Base-by-base conservation (phyloP, 108 stramenopile genomes). In the Aureococcus anophagefferens region DNA sequence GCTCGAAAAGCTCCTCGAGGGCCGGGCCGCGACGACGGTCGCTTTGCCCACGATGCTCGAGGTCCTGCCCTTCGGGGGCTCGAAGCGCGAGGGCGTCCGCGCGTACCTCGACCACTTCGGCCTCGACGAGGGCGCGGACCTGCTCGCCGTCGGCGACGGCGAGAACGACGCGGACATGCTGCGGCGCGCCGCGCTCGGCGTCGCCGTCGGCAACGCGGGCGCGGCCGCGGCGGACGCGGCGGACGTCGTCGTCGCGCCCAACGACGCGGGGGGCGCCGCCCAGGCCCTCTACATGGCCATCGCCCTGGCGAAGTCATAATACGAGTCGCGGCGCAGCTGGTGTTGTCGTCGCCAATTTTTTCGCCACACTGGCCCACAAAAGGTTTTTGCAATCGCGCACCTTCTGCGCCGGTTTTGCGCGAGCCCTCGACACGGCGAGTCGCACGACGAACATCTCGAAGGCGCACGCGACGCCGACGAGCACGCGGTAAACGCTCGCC, bases 131-230 rank as follows among this genome's bases (percentile, higher is more conserved):
- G 67, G 63, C 36, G 76, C 68, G 0, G 82, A 93, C 51, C 70
- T 92, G 36, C 65, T 93, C 62, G 90, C 95, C 33, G 35, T 93
- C 62, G 95, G 95, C 25, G 95, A 96, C 79, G 95, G 91, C 32
- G 93, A 96, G 74, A 96, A 96, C 79, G 95, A 96, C 79, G 80
- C 83, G 7, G 90, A 77, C 11, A 93, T 94, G 90, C 72, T 96
- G 15, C 63, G 80, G 64, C 66, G 85, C 73, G 89, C 93, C 15
- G 80, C 86, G 15, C 76, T 93, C 45, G 92, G 92, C 34, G 85
- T 93, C 30, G 87, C 88, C 63, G 81, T 94, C 14, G 93, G 89
- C n/a, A 94, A 96, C 77, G 90, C 87, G 4, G 85, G 84, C 68
- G 81, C 81, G 0, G 36, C 75, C 25, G 91, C 90, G 18, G 82